phyloP scores from a whole-genome alignment of 495 filamentous ascomycete genomes.

The Aspergillus haitiensis region DNA sequence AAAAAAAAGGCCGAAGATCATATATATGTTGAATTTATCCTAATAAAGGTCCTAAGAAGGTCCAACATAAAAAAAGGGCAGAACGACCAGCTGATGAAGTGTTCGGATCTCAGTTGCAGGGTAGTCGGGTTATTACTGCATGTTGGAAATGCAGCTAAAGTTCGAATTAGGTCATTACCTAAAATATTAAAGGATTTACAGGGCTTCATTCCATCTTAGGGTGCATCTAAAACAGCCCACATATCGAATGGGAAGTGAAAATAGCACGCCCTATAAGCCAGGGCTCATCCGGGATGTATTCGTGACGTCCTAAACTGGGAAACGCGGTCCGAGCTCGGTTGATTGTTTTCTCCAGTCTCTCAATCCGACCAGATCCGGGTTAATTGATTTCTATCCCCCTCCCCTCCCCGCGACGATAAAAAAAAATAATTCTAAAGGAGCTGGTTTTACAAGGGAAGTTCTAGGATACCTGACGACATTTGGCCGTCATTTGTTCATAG shows the following conservation, averaged over 20 bases:
- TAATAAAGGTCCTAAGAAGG: no score
- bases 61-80: slow-evolving; percentile 12
- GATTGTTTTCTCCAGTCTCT: not conserved
- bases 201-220: slow-evolving; percentile 8
- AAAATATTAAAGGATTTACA: slow-evolving; percentile 9
- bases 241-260: slow-evolving; percentile 18
- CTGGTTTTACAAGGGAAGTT: no score
- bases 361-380: no score
- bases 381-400: not conserved
- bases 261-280: not conserved
- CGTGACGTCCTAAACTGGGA: slow-evolving; percentile 24
- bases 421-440: no score
- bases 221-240: slow-evolving; percentile 14
- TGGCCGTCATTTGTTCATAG: slow-evolving; percentile 7
- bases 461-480: not conserved
- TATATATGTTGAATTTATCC: no score
- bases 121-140: slow-evolving; percentile 19
- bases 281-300: slow-evolving; percentile 17
- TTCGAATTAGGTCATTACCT: slow-evolving; percentile 15
- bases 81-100: slow-evolving; percentile 15
- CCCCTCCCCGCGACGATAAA: no score
- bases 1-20: slow-evolving; percentile 7
- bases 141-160: slow-evolving; percentile 10
- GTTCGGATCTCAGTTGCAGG: slow-evolving; percentile 17
- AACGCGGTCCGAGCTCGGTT: slow-evolving; percentile 22